Evolutionary conservation across 164 flowering plant species (phyloP).

Genomic region (Nymphaea thermarum): DNA sequence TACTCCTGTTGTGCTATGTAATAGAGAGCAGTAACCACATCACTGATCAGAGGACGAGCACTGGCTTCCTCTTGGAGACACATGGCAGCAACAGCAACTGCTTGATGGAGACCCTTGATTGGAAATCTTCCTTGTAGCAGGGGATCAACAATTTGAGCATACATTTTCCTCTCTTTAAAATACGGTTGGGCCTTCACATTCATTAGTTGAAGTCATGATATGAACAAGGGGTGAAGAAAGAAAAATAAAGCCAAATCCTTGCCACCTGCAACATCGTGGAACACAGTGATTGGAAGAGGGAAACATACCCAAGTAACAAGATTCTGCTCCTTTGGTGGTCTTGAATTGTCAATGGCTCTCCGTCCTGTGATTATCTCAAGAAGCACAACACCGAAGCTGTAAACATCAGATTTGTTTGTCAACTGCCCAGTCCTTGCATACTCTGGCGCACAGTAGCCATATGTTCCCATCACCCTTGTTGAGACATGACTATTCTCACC

Average conservation of each 20-base stretch:
- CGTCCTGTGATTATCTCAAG: conserved; percentile 9
- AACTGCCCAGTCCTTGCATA: conserved; percentile 12
- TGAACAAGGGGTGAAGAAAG: no score
- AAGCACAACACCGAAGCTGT: conserved; percentile 10
- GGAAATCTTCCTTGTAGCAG: conserved; percentile 55
- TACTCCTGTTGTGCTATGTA: conserved; percentile 18
- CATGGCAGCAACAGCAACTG: conserved; percentile 88
- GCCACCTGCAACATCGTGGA: not conserved
- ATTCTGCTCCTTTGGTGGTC: conserved; percentile 7
- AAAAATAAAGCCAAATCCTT: no score
- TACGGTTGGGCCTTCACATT: conserved; percentile 63
- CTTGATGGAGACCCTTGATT: conserved; percentile 58
- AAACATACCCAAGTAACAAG: conserved; percentile 10
- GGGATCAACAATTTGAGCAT: conserved; percentile 68
- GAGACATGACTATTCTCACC: conserved; percentile 9
- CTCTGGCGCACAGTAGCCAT: conserved; percentile 12
- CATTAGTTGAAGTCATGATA: not conserved
- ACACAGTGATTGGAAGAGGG: not conserved
- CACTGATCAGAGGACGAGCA: conserved; percentile 61
- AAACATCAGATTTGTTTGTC: conserved; percentile 8
- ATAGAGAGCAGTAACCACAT: conserved; percentile 71
- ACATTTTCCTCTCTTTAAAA: conserved; percentile 62
- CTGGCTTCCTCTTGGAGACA: conserved; percentile 81
- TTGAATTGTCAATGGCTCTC: conserved; percentile 9
- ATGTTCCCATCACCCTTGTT: conserved; percentile 12